Evolutionary conservation across 176 grass and related monocot genomes (phyloP).

Genomic region (Cenchrus purpureus): DNA sequence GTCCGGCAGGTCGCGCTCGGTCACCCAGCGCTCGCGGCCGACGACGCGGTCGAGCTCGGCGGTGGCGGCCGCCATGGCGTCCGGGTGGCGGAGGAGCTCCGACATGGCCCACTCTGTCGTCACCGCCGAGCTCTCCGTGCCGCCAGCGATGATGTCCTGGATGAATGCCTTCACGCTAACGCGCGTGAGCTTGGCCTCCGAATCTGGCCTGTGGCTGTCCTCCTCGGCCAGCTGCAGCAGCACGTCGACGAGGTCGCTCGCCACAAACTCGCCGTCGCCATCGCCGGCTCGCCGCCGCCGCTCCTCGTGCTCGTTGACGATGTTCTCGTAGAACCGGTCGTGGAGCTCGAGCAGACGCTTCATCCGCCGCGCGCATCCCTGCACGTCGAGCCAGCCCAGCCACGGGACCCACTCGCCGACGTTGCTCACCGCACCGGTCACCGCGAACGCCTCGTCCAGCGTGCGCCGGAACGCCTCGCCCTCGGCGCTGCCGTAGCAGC

Average conservation of each 20-base stretch:
- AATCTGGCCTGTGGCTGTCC: neutral
- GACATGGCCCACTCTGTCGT: conserved; percentile 67
- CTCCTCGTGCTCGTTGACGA: conserved; percentile 52
- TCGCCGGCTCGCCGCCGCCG: neutral
- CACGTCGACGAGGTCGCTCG: conserved; percentile 57
- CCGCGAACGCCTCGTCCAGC: conserved; percentile 63
- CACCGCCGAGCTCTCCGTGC: conserved; percentile 65
- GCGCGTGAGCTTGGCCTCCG: conserved; percentile 57
- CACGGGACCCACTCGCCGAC: conserved; percentile 61
- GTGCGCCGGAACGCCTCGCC: conserved; percentile 52
- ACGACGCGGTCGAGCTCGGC: conserved; percentile 63
- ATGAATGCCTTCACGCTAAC: conserved; percentile 58
- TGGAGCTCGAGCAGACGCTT: conserved; percentile 39
- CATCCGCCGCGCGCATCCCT: conserved; percentile 47
- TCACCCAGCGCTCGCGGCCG: conserved; percentile 38
- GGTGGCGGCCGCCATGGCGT: conserved; percentile 27
- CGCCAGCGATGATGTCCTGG: conserved; percentile 59
- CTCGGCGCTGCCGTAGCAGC: conserved; percentile 40
- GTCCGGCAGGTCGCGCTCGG: conserved; percentile 46
- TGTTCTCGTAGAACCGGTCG: conserved; percentile 62
- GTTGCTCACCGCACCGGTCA: conserved; percentile 54
- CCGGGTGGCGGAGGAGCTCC: conserved; percentile 56
- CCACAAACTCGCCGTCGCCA: neutral
- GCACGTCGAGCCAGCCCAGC: conserved; percentile 60
- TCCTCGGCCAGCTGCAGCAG: conserved; percentile 51